Conservation (phyloP, 2,329 filamentous ascomycete species). For the Leptoxyphium fumago region DNA sequence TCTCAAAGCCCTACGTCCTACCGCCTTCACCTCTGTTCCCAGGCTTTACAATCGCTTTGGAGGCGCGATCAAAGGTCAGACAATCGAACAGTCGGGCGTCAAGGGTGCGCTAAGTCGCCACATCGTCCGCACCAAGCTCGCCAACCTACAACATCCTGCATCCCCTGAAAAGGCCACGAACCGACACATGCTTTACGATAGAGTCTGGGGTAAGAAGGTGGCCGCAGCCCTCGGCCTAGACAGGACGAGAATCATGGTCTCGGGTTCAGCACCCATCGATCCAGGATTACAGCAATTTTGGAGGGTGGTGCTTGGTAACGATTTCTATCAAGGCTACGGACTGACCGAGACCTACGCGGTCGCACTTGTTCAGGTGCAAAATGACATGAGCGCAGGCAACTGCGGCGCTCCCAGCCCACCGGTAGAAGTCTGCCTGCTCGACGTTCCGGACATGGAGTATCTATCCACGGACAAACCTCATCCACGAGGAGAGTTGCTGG, state of each 20-base stretch:
- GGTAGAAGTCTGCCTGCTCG: conserved; percentile 65
- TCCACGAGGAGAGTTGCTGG: conserved; percentile 76
- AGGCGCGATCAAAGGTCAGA: conserved; percentile 63
- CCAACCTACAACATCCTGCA: conserved; percentile 54
- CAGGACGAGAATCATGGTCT: conserved; percentile 57
- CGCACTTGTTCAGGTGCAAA: conserved; percentile 50
- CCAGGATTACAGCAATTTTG: conserved; percentile 80
- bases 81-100: conserved; percentile 63
- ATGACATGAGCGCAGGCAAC: conserved; percentile 65
- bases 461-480: conserved; percentile 71
- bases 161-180: conserved; percentile 57
- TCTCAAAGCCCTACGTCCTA: conserved; percentile 72
- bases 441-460: conserved; percentile 92
- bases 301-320: conserved; percentile 63
- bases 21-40: conserved; percentile 74
- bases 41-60: conserved; percentile 85
- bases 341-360: conserved; percentile 87
- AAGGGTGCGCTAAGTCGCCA: conserved; percentile 69
- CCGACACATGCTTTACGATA: conserved; percentile 63
- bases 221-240: conserved; percentile 69
- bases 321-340: conserved; percentile 78
- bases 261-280: conserved; percentile 81
- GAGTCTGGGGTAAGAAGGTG: conserved; percentile 85
- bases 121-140: conserved; percentile 65
- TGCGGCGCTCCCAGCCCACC: conserved; percentile 58